phyloP scores from a whole-genome alignment of 2,329 filamentous ascomycete species.

The Spiromastix sp. region DNA sequence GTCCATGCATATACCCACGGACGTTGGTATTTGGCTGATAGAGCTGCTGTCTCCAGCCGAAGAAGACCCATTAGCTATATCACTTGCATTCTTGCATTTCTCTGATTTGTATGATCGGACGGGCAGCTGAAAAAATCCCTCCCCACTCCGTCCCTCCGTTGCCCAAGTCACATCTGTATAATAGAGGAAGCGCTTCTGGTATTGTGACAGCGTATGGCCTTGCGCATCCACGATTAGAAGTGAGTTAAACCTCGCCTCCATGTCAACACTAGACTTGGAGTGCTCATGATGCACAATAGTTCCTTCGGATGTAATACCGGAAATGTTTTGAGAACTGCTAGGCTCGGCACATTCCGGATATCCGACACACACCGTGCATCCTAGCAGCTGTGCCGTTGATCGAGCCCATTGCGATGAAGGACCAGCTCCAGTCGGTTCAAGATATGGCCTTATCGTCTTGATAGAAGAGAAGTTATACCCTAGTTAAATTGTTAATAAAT shows the following conservation, averaged over 20 bases:
- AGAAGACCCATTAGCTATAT: slow-evolving; percentile 9
- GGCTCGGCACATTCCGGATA: slow-evolving; percentile 44
- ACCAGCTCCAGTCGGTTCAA: slow-evolving; percentile 48
- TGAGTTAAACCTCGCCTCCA: slow-evolving; percentile 42
- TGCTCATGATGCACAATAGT: background rate
- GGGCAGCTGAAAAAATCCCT: slow-evolving; percentile 21
- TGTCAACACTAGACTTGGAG: background rate
- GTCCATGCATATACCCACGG: slow-evolving; percentile 43
- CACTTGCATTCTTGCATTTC: background rate
- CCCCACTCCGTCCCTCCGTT: slow-evolving; percentile 28
- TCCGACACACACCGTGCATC: slow-evolving; percentile 53
- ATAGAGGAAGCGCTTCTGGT: slow-evolving; percentile 56
- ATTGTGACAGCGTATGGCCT: slow-evolving; percentile 47
- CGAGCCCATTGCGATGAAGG: slow-evolving; percentile 48
- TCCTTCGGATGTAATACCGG: background rate
- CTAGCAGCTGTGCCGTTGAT: slow-evolving; percentile 41
- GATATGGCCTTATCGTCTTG: slow-evolving; percentile 46
- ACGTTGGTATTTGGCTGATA: slow-evolving; percentile 25
- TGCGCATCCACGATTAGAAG: slow-evolving; percentile 46
- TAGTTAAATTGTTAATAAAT: slow-evolving; percentile 13
- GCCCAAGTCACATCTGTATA: slow-evolving; percentile 59
- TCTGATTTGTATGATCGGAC: background rate
- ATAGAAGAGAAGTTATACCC: slow-evolving; percentile 55
- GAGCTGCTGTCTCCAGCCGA: slow-evolving; percentile 4
- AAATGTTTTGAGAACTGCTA: background rate